Evolutionary conservation across 192 early-diverging fungal species (phyloP).

Genomic region (Jimgerdemannia flammicorona): DNA sequence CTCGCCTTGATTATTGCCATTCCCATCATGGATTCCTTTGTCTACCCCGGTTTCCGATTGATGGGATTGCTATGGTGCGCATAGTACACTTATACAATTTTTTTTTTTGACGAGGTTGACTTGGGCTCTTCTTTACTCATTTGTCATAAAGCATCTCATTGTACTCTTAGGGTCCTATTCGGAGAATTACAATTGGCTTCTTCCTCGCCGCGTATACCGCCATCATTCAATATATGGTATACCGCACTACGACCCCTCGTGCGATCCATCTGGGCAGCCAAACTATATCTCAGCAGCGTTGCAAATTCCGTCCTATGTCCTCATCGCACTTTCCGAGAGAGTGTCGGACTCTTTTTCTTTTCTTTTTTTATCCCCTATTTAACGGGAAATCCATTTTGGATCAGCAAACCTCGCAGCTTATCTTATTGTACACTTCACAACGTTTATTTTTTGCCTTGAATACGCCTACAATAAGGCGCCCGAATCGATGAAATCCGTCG

Average conservation of each 20-base stretch:
- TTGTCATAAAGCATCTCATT: too few species aligned
- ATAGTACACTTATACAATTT: too few species aligned
- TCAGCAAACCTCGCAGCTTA: background rate
- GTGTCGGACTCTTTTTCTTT: slow-evolving; percentile 1
- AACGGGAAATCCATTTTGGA: too few species aligned
- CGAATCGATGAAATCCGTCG: slow-evolving; percentile 60
- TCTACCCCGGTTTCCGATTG: slow-evolving; percentile 57
- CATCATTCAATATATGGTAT: slow-evolving; percentile 58
- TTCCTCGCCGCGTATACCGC: slow-evolving; percentile 55
- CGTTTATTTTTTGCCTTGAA: slow-evolving; percentile 56
- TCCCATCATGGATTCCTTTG: slow-evolving; percentile 59
- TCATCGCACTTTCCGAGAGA: slow-evolving; percentile 60
- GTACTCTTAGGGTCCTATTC: slow-evolving; percentile 57
- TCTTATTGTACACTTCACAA: background rate
- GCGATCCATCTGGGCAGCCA: slow-evolving; percentile 21
- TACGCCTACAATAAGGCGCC: slow-evolving; percentile 67
- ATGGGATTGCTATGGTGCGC: slow-evolving; percentile 48
- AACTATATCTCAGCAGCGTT: slow-evolving; percentile 56
- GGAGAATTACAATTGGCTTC: slow-evolving; percentile 68
- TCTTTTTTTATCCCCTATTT: too few species aligned
- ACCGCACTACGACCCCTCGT: slow-evolving; percentile 38
- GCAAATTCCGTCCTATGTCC: slow-evolving; percentile 55
- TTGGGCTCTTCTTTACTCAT: too few species aligned
- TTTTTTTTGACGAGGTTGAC: too few species aligned
- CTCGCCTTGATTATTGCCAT: slow-evolving; percentile 64